Conservation (phyloP, 768 basidiomycete genomes). For the Rhizopogon vesiculosus region DNA sequence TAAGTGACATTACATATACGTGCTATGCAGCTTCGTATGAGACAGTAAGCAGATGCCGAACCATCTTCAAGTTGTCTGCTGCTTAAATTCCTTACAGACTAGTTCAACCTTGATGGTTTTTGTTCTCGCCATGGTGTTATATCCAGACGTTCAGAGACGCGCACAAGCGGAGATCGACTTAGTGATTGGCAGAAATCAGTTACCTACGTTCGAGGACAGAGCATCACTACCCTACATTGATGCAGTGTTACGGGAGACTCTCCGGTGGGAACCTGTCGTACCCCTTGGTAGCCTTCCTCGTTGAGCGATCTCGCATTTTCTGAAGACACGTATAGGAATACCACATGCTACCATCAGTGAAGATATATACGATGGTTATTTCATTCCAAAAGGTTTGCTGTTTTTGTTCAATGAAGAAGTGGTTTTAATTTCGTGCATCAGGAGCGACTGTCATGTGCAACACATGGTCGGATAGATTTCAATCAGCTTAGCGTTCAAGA, state of each 20-base stretch:
- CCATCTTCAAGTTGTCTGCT: no score
- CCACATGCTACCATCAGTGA: constrained; percentile 15
- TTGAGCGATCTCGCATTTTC: not conserved
- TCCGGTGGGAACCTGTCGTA: constrained; percentile 17
- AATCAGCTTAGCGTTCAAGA: no score
- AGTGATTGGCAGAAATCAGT: not conserved
- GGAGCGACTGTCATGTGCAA: no score
- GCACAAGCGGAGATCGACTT: not conserved
- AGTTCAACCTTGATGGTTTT: not conserved
- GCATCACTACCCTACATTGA: constrained; percentile 5
- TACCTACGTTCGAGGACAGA: not conserved
- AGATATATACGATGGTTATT: constrained; percentile 19
- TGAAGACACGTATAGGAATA: not conserved
- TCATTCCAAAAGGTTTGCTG: constrained; percentile 12
- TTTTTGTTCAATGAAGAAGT: no score
- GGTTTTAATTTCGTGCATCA: no score
- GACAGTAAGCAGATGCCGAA: no score
- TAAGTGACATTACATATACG: no score
- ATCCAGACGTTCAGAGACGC: not conserved
- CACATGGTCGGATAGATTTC: no score
- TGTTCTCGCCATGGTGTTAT: not conserved
- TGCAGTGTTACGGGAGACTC: constrained; percentile 22
- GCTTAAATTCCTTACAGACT: no score
- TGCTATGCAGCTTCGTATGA: no score
- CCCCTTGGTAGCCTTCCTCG: constrained; percentile 15